Evolutionary conservation across 441 rosid species (phyloP).

Genomic region (Adansonia grandidieri): DNA sequence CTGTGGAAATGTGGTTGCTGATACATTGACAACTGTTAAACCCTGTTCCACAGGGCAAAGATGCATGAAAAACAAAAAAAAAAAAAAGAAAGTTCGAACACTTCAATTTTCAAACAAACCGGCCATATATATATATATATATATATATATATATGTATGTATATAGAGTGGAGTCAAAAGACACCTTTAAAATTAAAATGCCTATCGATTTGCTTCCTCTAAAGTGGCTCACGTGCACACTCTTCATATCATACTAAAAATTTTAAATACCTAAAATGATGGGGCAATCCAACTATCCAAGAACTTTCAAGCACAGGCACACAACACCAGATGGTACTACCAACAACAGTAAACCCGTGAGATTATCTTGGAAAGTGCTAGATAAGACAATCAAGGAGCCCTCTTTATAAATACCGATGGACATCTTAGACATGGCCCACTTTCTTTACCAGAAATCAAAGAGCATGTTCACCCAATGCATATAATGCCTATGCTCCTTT

Average conservation of each 20-base stretch:
- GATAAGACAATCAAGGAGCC: neutral
- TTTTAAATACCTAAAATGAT: neutral
- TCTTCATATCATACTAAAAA: neutral
- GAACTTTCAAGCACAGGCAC: neutral
- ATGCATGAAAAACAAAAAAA: neutral
- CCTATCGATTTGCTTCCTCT: neutral
- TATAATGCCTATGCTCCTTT: neutral
- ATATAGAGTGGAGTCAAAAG: neutral
- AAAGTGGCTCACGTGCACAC: neutral
- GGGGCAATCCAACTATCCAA: conserved; percentile 8
- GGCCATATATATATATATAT: no score
- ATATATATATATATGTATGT: no score
- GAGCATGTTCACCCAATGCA: neutral
- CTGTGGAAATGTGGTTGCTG: conserved; percentile 81
- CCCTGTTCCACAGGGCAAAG: conserved; percentile 50
- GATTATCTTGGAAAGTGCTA: conserved; percentile 5
- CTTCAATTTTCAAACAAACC: neutral
- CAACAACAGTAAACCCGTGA: neutral
- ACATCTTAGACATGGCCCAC: neutral
- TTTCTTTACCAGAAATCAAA: conserved; percentile 15
- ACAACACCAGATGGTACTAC: neutral
- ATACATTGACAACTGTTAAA: conserved; percentile 59
- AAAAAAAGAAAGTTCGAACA: neutral
- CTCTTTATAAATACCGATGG: conserved; percentile 12
- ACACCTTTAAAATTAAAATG: conserved; percentile 10